A percentile compares a stretch with the other conserved stretches of the same genome.
Evolutionary conservation across 2,329 filamentous ascomycete species (phyloP).

Genomic region (Epichloe uncinata): DNA sequence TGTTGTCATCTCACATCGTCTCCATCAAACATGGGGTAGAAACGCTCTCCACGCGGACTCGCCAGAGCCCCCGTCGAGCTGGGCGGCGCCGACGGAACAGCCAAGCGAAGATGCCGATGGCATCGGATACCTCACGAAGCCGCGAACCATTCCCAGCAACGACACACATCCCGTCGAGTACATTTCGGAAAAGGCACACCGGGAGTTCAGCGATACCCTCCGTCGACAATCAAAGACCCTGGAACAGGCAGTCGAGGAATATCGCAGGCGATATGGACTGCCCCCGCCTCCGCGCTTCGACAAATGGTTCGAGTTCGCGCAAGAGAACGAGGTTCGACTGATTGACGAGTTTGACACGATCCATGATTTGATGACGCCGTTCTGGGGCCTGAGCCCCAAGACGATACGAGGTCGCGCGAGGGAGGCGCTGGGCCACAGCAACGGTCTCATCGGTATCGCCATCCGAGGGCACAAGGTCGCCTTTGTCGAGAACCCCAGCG

Average conservation of each 20-base stretch:
- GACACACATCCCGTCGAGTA: neutral
- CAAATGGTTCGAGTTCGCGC: constrained; percentile 84
- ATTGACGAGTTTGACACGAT: constrained; percentile 92
- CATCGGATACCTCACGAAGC: neutral
- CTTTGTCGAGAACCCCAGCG: constrained; percentile 47
- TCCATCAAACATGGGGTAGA: neutral
- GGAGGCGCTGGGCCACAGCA: constrained; percentile 74
- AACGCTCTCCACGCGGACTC: neutral
- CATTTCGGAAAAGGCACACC: neutral
- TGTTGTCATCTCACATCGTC: neutral
- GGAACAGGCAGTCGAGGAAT: constrained; percentile 64
- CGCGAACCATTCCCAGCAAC: neutral
- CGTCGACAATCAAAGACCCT: constrained; percentile 60
- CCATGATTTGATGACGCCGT: constrained; percentile 68
- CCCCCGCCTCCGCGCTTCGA: constrained; percentile 83
- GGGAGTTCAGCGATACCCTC: constrained; percentile 8
- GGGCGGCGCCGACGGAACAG: neutral
- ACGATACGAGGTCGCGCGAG: constrained; percentile 65
- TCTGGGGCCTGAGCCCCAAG: constrained; percentile 74
- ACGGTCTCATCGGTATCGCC: constrained; percentile 64
- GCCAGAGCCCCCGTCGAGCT: neutral
- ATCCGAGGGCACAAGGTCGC: constrained; percentile 64
- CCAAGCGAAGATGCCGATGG: neutral
- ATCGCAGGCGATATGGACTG: constrained; percentile 67
- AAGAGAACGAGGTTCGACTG: constrained; percentile 57